Conservation (phyloP, 192 early-diverging fungal species). For the Coemansia aciculifera region DNA sequence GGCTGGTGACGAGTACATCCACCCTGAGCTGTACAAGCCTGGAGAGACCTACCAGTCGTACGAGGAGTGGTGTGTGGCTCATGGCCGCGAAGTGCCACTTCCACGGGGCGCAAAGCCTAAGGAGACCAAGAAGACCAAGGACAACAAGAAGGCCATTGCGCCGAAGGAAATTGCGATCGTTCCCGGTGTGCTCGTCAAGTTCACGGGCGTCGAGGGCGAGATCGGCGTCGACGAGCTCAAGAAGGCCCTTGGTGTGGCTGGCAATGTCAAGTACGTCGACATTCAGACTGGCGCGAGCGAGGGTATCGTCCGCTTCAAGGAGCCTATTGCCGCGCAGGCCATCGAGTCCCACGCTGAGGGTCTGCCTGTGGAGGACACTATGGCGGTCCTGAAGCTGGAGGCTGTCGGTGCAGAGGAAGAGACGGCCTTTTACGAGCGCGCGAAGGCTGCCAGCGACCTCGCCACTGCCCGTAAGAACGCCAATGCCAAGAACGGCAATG, state of each 20-base stretch:
- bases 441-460: conserved; percentile 17
- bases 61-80: conserved; percentile 46
- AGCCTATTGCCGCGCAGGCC: conserved; percentile 25
- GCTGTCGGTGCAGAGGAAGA: conserved; percentile 26
- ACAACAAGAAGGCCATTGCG: background rate
- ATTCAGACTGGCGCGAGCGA: conserved; percentile 16
- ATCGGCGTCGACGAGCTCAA: conserved; percentile 23
- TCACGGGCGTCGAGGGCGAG: conserved; percentile 33
- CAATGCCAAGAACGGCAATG: conserved; percentile 10
- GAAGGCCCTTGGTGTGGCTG: conserved; percentile 25
- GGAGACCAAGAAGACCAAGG: conserved; percentile 8
- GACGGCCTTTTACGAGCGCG: conserved; percentile 45
- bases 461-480: background rate
- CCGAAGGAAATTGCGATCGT: conserved; percentile 15
- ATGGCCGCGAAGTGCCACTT: conserved; percentile 27
- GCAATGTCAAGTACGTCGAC: conserved; percentile 39
- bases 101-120: conserved; percentile 1
- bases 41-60: conserved; percentile 34
- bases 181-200: conserved; percentile 30
- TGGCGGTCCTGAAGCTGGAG: conserved; percentile 21
- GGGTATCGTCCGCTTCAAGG: conserved; percentile 45
- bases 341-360: conserved; percentile 35
- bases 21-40: conserved; percentile 51
- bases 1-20: conserved; percentile 43
- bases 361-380: conserved; percentile 24